These are phyloP conservation scores for Sporisorium graminicola DNA, from an alignment of 1,284 basidiomycete genomes.

Conservation along the genomic window DNA sequence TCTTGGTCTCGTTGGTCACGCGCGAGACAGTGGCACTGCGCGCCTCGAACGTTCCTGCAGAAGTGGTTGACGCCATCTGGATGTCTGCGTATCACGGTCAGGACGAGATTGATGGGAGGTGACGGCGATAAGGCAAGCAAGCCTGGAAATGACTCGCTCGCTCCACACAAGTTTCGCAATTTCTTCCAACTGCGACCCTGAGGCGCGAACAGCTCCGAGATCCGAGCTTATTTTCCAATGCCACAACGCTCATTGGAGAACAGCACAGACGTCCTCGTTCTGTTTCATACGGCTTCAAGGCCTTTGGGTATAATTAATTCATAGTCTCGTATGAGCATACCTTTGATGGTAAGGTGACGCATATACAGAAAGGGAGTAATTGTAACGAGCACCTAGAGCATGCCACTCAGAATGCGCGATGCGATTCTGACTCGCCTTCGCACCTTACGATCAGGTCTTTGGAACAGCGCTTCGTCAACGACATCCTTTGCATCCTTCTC, in stretches of 20 bases:
- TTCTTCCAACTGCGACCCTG: slow-evolving; percentile 8
- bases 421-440: slow-evolving; percentile 73
- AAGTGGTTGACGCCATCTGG: slow-evolving; percentile 27
- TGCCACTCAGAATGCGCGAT: slow-evolving; percentile 59
- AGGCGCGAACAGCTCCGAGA: slow-evolving; percentile 1
- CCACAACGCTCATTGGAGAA: background rate
- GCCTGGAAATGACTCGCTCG: slow-evolving; percentile 25
- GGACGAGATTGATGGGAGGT: background rate
- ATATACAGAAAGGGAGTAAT: background rate
- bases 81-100: background rate
- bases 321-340: background rate
- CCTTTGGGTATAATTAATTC: slow-evolving; percentile 23
- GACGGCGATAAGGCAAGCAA: slow-evolving; percentile 15
- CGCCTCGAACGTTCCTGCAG: slow-evolving; percentile 32
- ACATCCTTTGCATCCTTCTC: slow-evolving; percentile 70
- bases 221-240: slow-evolving; percentile 11
- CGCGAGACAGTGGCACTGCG: slow-evolving; percentile 80
- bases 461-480: slow-evolving; percentile 73
- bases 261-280: background rate
- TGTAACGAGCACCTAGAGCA: slow-evolving; percentile 39
- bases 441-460: slow-evolving; percentile 75
- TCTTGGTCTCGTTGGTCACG: slow-evolving; percentile 92
- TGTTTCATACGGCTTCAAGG: background rate
- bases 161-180: slow-evolving; percentile 8
- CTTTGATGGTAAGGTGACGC: background rate